Conservation (phyloP, 1,284 basidiomycete species). For the Boletus semigastroideus region DNA sequence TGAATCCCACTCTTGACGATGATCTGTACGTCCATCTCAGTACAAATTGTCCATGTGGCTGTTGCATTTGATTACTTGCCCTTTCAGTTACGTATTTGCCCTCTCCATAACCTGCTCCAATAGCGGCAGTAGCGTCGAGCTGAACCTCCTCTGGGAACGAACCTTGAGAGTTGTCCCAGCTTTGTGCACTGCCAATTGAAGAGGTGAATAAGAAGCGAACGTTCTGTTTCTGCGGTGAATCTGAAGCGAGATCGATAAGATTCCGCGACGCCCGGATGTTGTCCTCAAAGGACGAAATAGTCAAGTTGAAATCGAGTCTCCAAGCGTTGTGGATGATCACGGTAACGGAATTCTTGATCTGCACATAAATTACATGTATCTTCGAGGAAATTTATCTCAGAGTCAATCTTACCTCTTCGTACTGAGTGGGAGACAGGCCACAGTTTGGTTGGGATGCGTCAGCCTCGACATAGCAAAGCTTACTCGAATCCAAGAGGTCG, state of each 20-base stretch:
- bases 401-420: constrained; percentile 13
- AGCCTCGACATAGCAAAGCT: constrained; percentile 28
- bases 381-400: not conserved
- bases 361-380: not conserved
- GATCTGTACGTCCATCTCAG: constrained; percentile 12
- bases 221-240: constrained; percentile 8
- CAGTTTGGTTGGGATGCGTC: constrained; percentile 21
- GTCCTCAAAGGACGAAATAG: constrained; percentile 25
- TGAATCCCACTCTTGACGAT: constrained; percentile 25
- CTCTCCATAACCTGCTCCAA: constrained; percentile 36
- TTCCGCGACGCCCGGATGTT: constrained; percentile 23
- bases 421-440: constrained; percentile 15
- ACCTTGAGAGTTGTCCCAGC: constrained; percentile 36
- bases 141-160: constrained; percentile 36
- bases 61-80: constrained; percentile 16
- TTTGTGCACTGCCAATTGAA: constrained; percentile 32
- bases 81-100: constrained; percentile 38
- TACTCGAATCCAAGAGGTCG: constrained; percentile 16
- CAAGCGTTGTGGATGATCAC: constrained; percentile 32
- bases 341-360: constrained; percentile 23
- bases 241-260: constrained; percentile 17
- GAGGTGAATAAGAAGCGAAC: constrained; percentile 38
- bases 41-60: no score
- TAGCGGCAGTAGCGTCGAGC: constrained; percentile 19
- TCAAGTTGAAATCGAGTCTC: constrained; percentile 29